These are phyloP conservation scores for Fusarium sp. DNA, from an alignment of 2,329 filamentous ascomycete genomes.

Conservation along the genomic window DNA sequence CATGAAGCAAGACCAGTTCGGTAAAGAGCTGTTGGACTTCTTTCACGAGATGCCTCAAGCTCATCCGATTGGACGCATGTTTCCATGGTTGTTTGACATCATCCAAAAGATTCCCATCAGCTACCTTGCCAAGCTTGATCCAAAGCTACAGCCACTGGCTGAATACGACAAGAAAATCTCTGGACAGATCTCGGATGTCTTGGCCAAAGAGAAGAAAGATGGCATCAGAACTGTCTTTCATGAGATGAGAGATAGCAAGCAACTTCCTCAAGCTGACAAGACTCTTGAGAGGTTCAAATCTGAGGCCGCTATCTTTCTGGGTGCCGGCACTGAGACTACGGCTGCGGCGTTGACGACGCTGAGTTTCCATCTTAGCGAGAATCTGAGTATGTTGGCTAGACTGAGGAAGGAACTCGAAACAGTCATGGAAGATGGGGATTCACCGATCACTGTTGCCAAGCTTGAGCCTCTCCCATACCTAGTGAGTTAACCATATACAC, in stretches of 20 bases:
- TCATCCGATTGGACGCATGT: background rate
- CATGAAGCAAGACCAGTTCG: background rate
- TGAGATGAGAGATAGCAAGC: conserved; percentile 5
- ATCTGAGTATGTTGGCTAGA: background rate
- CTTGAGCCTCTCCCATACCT: background rate
- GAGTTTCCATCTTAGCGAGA: background rate
- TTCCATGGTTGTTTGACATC: background rate
- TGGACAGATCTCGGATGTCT: background rate
- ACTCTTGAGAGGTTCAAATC: background rate
- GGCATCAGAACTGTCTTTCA: background rate
- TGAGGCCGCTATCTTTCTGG: background rate
- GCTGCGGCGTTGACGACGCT: background rate
- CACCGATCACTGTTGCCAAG: background rate
- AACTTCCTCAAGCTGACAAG: background rate
- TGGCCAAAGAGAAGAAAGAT: background rate
- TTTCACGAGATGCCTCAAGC: conserved; percentile 8
- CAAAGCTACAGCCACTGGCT: background rate
- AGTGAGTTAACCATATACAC: background rate
- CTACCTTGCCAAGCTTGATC: background rate
- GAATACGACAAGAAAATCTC: background rate
- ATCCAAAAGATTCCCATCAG: background rate
- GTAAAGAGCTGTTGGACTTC: background rate
- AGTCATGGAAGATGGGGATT: background rate
- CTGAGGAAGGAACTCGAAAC: background rate
- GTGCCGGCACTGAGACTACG: background rate